phyloP scores from a whole-genome alignment of 345 rosid species.

The Citrus trifoliata region DNA sequence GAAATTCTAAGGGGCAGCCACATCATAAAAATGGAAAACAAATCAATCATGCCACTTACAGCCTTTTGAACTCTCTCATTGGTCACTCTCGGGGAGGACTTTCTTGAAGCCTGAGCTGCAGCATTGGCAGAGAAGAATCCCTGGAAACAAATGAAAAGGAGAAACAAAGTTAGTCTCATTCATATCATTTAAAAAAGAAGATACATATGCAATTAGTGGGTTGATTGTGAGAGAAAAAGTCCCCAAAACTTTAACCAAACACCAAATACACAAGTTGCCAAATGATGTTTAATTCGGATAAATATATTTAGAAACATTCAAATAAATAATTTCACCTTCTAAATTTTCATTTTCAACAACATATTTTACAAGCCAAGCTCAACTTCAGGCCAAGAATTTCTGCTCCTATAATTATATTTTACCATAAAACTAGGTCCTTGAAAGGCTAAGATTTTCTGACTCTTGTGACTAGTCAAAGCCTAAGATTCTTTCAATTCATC shows the following conservation, averaged over 20 bases:
- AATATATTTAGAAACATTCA: not conserved
- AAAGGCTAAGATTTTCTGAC: not conserved
- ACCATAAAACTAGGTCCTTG: not conserved
- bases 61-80: slow-evolving; percentile 95
- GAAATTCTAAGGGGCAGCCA: not conserved
- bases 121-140: slow-evolving; percentile 77
- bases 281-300: not conserved
- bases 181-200: not conserved
- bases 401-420: not conserved
- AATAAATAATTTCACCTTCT: not conserved
- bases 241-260: not conserved
- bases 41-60: slow-evolving; percentile 43
- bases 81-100: slow-evolving; percentile 84
- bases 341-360: not conserved
- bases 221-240: not conserved
- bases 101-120: slow-evolving; percentile 83
- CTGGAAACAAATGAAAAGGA: slow-evolving; percentile 37
- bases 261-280: not conserved
- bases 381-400: not conserved
- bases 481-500: not conserved
- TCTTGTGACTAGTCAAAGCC: not conserved
- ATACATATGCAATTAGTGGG: not conserved
- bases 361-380: not conserved
- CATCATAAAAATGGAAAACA: not conserved
- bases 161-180: not conserved